Conservation (phyloP, 2,329 filamentous ascomycete genomes). For the Microdochium nivale region DNA sequence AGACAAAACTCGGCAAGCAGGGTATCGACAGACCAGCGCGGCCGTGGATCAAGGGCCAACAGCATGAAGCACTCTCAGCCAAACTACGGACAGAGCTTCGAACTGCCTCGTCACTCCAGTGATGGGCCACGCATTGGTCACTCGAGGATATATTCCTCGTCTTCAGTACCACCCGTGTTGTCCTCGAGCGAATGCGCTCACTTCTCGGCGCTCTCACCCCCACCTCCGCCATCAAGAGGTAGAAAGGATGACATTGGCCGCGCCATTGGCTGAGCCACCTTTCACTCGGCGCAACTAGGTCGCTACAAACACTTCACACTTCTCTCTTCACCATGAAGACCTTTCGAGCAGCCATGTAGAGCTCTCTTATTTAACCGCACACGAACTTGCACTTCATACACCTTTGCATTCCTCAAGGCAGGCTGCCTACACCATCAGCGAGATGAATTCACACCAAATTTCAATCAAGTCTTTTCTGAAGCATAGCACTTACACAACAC, state of each 20-base stretch:
- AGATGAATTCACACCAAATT: background rate
- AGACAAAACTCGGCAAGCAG: background rate
- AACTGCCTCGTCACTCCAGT: conserved; percentile 25
- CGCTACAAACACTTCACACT: background rate
- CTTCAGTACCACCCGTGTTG: conserved; percentile 31
- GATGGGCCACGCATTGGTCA: conserved; percentile 20
- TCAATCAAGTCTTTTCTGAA: background rate
- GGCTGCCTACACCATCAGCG: background rate
- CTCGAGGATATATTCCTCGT: conserved; percentile 33
- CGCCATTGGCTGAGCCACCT: conserved; percentile 38
- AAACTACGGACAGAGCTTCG: conserved; percentile 25
- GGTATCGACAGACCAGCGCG: conserved; percentile 2
- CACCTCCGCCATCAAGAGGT: conserved; percentile 29
- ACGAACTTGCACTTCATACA: background rate
- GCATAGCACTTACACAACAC: background rate
- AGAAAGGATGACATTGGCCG: conserved; percentile 39
- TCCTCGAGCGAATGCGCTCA: conserved; percentile 36
- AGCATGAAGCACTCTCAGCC: conserved; percentile 31
- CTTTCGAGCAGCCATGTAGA: background rate
- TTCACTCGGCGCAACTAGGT: background rate
- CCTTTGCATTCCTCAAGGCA: background rate
- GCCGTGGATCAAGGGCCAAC: conserved; percentile 37
- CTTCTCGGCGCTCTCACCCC: conserved; percentile 37
- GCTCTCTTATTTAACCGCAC: background rate
- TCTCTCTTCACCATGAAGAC: background rate